phyloP scores from a whole-genome alignment of 2,329 filamentous ascomycete species.

The Penicillium palitans region DNA sequence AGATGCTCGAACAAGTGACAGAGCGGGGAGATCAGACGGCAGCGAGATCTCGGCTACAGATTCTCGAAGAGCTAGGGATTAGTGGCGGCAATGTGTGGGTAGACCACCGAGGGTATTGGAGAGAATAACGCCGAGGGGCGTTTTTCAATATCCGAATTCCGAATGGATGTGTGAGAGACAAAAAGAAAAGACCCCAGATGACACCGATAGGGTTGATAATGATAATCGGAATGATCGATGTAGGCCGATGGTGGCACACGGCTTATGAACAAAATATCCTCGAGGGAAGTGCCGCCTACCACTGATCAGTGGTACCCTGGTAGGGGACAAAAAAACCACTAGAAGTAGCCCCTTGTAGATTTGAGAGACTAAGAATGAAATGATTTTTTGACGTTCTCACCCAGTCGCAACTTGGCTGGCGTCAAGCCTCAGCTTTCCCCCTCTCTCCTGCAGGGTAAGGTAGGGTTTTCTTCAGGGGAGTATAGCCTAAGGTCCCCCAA shows the following conservation, averaged over 20 bases:
- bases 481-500: neutral
- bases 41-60: slow-evolving; percentile 3
- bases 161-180: neutral
- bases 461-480: neutral
- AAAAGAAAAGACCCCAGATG: neutral
- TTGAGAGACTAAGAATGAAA: slow-evolving; percentile 19
- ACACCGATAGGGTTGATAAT: slow-evolving; percentile 3
- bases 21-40: slow-evolving; percentile 5
- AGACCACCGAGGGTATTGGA: neutral
- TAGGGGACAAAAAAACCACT: slow-evolving; percentile 13
- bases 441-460: neutral
- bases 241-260: slow-evolving; percentile 20
- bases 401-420: slow-evolving; percentile 8
- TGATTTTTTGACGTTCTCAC: slow-evolving; percentile 8
- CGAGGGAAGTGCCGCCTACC: slow-evolving; percentile 21
- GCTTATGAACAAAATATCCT: slow-evolving; percentile 24
- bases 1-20: neutral
- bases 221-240: slow-evolving; percentile 15
- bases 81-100: neutral
- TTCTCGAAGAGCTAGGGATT: neutral
- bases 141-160: neutral
- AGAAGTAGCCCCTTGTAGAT: slow-evolving; percentile 28
- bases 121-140: neutral
- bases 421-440: neutral
- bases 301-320: slow-evolving; percentile 25